Evolutionary conservation across 1,139 yeast genomes (phyloP).

Genomic region (Arxiozyma heterogenica): DNA sequence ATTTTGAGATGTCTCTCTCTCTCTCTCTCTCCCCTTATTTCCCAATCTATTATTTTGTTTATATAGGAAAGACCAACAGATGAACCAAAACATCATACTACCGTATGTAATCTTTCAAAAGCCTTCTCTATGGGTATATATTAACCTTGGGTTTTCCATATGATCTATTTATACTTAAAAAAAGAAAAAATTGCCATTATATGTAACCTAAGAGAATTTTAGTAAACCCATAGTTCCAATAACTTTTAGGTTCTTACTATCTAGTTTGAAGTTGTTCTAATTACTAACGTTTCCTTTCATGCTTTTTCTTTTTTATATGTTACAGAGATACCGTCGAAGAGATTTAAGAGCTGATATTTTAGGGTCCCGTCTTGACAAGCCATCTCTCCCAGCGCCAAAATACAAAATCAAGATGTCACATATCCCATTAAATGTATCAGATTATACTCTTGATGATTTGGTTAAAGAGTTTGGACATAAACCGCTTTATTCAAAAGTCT

Average conservation of each 20-base stretch:
- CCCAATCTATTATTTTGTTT: not conserved
- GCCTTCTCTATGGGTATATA: not conserved
- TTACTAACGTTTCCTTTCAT: not conserved
- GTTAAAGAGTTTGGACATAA: constrained; percentile 23
- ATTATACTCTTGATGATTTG: constrained; percentile 26
- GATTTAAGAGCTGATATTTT: constrained; percentile 26
- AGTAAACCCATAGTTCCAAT: not conserved
- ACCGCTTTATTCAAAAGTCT: constrained; percentile 16
- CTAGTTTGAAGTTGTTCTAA: not conserved
- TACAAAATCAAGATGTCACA: constrained; percentile 20
- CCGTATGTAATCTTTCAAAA: constrained; percentile 2
- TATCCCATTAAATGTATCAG: constrained; percentile 26
- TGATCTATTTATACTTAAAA: too few relatives aligned
- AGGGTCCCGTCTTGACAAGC: constrained; percentile 20
- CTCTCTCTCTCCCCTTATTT: not conserved
- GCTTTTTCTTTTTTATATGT: not conserved
- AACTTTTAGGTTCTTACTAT: not conserved
- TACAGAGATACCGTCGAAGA: constrained; percentile 27
- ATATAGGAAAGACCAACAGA: constrained; percentile 1
- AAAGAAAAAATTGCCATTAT: too few relatives aligned
- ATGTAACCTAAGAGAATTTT: not conserved
- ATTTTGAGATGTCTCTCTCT: not conserved
- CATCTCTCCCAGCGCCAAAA: constrained; percentile 12
- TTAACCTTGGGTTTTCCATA: not conserved
- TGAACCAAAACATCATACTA: constrained; percentile 2